Evolutionary conservation across 352 stramenopile genomes (phyloP).

Genomic region (Pythium myriotylum): DNA sequence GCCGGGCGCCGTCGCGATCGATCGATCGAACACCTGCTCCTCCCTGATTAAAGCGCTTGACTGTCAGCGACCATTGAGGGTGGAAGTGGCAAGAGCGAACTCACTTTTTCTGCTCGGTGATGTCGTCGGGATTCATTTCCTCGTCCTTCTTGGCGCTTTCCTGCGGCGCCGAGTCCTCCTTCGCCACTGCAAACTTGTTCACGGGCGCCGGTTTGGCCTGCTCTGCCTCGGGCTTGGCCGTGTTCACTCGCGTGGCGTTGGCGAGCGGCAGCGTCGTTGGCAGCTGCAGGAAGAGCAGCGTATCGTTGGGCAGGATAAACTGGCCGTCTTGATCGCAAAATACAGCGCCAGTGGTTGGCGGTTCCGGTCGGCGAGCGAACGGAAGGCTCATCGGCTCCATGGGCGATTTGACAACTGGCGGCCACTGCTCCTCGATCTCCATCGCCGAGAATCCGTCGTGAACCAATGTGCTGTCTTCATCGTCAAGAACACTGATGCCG

Average conservation of each 20-base stretch:
- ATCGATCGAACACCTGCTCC: conserved; percentile 71
- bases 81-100: not conserved
- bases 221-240: conserved; percentile 27
- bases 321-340: conserved; percentile 68
- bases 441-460: conserved; percentile 52
- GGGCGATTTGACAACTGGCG: conserved; percentile 69
- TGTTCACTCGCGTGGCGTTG: conserved; percentile 42
- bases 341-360: conserved; percentile 56
- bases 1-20: conserved; percentile 64
- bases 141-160: conserved; percentile 32
- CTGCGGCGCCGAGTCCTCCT: conserved; percentile 10
- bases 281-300: conserved; percentile 83
- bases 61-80: not conserved
- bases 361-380: conserved; percentile 66
- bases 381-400: conserved; percentile 87
- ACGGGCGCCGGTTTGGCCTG: conserved; percentile 8
- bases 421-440: conserved; percentile 79
- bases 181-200: conserved; percentile 30
- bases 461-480: conserved; percentile 48
- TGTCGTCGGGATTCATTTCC: conserved; percentile 23
- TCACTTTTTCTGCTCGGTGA: conserved; percentile 25
- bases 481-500: conserved; percentile 84
- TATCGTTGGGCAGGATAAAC: conserved; percentile 59
- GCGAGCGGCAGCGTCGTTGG: conserved; percentile 80
- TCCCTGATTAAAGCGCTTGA: conserved; percentile 27